A percentile compares a stretch with the other conserved stretches of the same genome.
phyloP scores from a whole-genome alignment of 192 early-diverging fungal species.

The Borealophlyctis nickersoniae region DNA sequence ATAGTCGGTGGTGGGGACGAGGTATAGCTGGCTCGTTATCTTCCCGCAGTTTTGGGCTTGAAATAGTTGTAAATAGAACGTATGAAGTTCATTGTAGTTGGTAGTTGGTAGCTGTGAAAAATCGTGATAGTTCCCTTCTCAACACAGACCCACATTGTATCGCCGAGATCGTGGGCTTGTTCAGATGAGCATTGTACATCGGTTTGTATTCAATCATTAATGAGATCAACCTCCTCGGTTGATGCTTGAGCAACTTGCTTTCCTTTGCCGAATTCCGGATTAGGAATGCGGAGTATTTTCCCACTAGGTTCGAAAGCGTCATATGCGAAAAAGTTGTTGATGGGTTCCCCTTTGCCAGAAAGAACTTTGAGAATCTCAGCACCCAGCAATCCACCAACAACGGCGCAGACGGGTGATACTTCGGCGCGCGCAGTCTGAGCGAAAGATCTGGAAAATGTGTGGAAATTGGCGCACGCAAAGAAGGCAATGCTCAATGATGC shows the following conservation, averaged over 20 bases:
- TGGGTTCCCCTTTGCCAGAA: conserved; percentile 74
- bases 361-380: conserved; percentile 89
- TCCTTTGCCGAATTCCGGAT: not conserved
- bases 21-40: too few species aligned
- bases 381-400: conserved; percentile 83
- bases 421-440: conserved; percentile 46
- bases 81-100: too few species aligned
- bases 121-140: too few species aligned
- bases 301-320: conserved; percentile 14
- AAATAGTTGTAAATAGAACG: too few species aligned
- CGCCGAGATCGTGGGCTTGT: too few species aligned
- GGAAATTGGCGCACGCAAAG: not conserved
- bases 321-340: conserved; percentile 73
- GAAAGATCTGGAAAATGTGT: not conserved
- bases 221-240: too few species aligned
- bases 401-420: conserved; percentile 74
- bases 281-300: not conserved
- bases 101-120: too few species aligned
- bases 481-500: not conserved
- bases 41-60: too few species aligned
- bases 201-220: too few species aligned
- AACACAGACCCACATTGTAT: too few species aligned
- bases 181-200: too few species aligned
- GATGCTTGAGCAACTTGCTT: not conserved
- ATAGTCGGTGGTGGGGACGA: too few species aligned